These are phyloP conservation scores for Paramyrothecium sp. DNA, from an alignment of 2,329 filamentous ascomycete genomes.

Conservation along the genomic window DNA sequence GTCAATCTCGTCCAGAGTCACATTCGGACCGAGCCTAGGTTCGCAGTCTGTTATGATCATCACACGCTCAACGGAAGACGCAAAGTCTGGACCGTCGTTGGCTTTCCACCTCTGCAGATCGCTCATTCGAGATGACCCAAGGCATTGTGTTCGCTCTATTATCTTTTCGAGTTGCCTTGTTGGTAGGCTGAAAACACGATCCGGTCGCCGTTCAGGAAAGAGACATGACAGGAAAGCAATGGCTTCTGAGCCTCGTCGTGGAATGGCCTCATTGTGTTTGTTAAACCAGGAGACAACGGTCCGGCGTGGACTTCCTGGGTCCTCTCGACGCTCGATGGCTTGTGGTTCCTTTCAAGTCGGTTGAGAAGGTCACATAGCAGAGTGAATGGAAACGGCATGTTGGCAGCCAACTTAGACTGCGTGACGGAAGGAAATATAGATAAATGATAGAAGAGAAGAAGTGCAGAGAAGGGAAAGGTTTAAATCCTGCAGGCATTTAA, in stretches of 20 bases:
- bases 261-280: slow-evolving; percentile 55
- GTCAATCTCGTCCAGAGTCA: neutral
- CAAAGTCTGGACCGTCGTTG: slow-evolving; percentile 32
- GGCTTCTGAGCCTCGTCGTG: slow-evolving; percentile 40
- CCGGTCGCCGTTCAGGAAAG: slow-evolving; percentile 67
- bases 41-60: slow-evolving; percentile 8
- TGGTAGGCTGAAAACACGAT: slow-evolving; percentile 69
- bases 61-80: slow-evolving; percentile 10
- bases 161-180: slow-evolving; percentile 55
- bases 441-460: no score
- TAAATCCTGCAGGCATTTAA: no score
- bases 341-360: slow-evolving; percentile 46
- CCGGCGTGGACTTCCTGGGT: slow-evolving; percentile 21
- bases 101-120: slow-evolving; percentile 59
- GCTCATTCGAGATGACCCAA: slow-evolving; percentile 54
- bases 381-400: slow-evolving; percentile 61
- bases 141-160: slow-evolving; percentile 57
- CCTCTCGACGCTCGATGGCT: slow-evolving; percentile 14
- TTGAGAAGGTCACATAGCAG: slow-evolving; percentile 68
- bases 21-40: neutral
- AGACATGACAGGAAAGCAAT: slow-evolving; percentile 67
- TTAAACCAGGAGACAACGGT: slow-evolving; percentile 63
- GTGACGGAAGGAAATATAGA: no score
- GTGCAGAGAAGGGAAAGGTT: no score
- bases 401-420: no score